These are phyloP conservation scores for Halophytophthora batemanensis DNA, from an alignment of 352 stramenopile species.

Conservation along the genomic window DNA sequence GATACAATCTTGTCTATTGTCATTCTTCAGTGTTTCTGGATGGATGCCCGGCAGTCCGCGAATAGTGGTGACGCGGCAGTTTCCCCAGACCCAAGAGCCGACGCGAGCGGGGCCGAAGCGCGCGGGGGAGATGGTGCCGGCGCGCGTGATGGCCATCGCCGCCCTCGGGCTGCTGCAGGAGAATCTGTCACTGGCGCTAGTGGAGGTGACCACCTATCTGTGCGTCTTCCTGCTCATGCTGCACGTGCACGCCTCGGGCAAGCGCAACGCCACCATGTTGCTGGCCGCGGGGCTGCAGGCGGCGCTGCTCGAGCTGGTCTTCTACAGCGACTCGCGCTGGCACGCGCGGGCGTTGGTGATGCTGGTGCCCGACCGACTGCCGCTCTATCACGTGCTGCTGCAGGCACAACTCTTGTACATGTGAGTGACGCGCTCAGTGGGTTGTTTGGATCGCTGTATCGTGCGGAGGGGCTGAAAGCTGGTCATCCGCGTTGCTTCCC, in stretches of 20 bases:
- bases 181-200: conserved; percentile 66
- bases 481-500: neutral
- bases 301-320: conserved; percentile 56
- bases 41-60: too few relatives aligned
- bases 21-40: too few relatives aligned
- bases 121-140: too few relatives aligned
- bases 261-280: conserved; percentile 68
- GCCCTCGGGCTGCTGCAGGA: conserved; percentile 73
- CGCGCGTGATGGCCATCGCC: conserved; percentile 59
- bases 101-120: too few relatives aligned
- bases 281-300: conserved; percentile 44
- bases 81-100: too few relatives aligned
- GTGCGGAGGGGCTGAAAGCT: neutral
- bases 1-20: too few relatives aligned
- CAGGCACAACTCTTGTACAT: conserved; percentile 81
- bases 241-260: conserved; percentile 74
- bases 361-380: conserved; percentile 47
- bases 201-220: conserved; percentile 61
- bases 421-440: conserved; percentile 23
- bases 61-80: too few relatives aligned
- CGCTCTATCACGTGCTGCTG: conserved; percentile 63
- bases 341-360: conserved; percentile 72
- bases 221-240: conserved; percentile 65
- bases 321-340: conserved; percentile 64
- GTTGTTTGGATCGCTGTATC: neutral